These are phyloP conservation scores for Podila epigama DNA, from an alignment of 192 early-diverging fungal species.

Conservation along the genomic window DNA sequence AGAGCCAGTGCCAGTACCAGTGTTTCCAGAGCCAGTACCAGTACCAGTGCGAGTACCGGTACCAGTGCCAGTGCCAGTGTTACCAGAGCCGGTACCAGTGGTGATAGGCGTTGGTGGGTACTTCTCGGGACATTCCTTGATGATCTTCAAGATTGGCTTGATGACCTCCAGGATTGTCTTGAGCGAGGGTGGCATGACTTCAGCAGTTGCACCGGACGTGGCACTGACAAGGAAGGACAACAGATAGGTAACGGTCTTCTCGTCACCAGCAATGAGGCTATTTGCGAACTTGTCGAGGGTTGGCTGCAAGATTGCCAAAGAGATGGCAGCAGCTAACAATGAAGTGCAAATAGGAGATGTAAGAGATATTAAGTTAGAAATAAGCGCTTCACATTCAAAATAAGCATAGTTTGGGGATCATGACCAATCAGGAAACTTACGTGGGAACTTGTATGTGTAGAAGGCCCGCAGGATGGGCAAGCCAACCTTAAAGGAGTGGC, in stretches of 20 bases:
- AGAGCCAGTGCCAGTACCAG: too few species aligned
- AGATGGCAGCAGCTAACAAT: background rate
- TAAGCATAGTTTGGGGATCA: too few species aligned
- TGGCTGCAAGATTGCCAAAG: background rate
- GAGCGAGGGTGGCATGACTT: background rate
- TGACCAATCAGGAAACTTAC: too few species aligned
- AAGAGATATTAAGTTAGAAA: background rate
- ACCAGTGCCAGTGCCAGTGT: too few species aligned
- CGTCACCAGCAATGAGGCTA: background rate
- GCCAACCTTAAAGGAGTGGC: slow-evolving; percentile 9
- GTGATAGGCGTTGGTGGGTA: too few species aligned
- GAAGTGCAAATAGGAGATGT: background rate
- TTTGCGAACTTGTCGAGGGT: slow-evolving; percentile 6
- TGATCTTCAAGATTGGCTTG: background rate
- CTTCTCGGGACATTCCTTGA: slow-evolving; percentile 2
- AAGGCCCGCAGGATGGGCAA: background rate
- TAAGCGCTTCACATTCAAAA: too few species aligned
- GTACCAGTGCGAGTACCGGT: background rate
- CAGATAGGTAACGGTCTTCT: background rate
- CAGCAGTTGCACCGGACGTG: background rate
- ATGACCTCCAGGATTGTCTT: slow-evolving; percentile 1
- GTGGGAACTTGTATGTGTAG: slow-evolving; percentile 1
- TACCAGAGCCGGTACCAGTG: too few species aligned
- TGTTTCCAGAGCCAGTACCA: background rate
- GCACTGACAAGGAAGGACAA: background rate